Evolutionary conservation across 176 grass and related monocot species (phyloP).

Genomic region (Oryza meyeriana): DNA sequence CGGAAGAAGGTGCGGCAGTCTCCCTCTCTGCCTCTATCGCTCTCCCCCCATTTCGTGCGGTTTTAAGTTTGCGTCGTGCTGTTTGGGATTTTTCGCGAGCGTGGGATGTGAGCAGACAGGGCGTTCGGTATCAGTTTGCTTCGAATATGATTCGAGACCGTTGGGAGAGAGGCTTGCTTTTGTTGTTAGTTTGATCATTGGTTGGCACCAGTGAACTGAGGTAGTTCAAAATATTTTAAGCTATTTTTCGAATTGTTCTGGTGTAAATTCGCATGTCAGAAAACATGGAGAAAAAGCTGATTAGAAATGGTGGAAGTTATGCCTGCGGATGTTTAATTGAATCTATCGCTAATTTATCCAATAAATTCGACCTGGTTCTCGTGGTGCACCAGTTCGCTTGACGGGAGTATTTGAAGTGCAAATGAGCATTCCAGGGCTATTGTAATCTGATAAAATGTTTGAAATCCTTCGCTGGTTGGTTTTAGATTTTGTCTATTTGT

Average conservation of each 20-base stretch:
- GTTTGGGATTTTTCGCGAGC: background rate
- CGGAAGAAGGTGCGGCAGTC: constrained; percentile 60
- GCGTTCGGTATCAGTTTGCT: background rate
- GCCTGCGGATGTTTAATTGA: background rate
- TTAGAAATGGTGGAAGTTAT: constrained; percentile 1
- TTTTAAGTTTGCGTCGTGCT: constrained; percentile 20
- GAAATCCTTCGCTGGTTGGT: background rate
- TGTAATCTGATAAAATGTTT: background rate
- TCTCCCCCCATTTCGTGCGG: constrained; percentile 40
- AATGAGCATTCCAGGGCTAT: background rate
- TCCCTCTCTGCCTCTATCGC: constrained; percentile 7
- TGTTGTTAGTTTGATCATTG: background rate
- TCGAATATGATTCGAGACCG: background rate
- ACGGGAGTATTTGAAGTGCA: background rate
- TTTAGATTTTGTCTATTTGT: background rate
- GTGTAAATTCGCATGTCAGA: background rate
- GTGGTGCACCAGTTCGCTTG: background rate
- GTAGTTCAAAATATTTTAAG: background rate
- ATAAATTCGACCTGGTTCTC: background rate
- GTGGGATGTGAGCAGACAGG: background rate
- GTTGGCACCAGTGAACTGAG: background rate
- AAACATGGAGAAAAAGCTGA: background rate
- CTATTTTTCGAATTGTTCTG: constrained; percentile 1
- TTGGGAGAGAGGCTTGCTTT: background rate
- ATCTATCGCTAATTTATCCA: background rate